These are phyloP conservation scores for Akebia trifoliata DNA, from an alignment of 164 flowering plant genomes.

Conservation along the genomic window DNA sequence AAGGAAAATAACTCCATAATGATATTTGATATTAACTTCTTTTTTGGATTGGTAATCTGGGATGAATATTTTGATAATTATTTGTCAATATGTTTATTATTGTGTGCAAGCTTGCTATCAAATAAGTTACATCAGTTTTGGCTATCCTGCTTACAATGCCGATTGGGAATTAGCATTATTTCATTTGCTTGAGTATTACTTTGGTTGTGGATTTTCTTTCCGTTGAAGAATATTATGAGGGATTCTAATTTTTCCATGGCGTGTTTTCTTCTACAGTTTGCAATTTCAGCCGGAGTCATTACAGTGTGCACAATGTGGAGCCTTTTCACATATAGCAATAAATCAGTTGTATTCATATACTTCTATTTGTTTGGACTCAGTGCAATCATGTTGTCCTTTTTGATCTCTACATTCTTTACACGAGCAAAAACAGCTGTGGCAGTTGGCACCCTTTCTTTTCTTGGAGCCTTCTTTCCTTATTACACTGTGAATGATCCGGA, in stretches of 20 bases:
- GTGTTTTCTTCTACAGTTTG: conserved; percentile 62
- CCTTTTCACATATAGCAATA: conserved; percentile 87
- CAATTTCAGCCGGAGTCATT: conserved; percentile 70
- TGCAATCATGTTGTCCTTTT: conserved; percentile 81
- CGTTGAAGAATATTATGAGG: neutral
- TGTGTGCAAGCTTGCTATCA: neutral
- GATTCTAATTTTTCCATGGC: conserved; percentile 13
- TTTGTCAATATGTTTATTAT: no score
- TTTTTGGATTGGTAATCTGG: no score
- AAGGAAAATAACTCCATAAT: no score
- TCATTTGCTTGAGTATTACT: neutral
- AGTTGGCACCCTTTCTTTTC: conserved; percentile 94
- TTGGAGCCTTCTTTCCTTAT: conserved; percentile 94
- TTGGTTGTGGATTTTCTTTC: neutral
- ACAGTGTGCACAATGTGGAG: conserved; percentile 82
- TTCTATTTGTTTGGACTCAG: conserved; percentile 91
- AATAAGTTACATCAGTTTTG: neutral
- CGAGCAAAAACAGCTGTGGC: conserved; percentile 99
- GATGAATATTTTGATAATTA: no score
- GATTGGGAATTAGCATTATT: neutral
- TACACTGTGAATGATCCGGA: conserved; percentile 81
- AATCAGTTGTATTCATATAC: conserved; percentile 81
- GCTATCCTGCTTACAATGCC: neutral
- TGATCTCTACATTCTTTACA: conserved; percentile 87
- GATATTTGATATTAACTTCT: no score